A percentile compares a stretch with the other conserved stretches of the same genome.
Conservation (phyloP, 1,284 basidiomycete genomes). For the Heterobasidion annosum region DNA sequence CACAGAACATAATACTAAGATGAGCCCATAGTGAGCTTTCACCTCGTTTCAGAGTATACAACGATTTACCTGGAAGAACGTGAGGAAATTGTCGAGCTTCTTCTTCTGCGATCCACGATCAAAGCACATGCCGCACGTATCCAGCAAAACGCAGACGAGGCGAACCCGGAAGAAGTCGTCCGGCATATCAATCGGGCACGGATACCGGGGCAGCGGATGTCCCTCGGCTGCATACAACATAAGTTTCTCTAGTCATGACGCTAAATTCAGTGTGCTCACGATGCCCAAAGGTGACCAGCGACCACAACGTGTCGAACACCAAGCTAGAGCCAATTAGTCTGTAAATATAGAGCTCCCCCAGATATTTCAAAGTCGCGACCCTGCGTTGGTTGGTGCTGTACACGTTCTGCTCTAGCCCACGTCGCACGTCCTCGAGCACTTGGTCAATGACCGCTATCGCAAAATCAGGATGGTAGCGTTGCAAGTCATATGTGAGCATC, state of each 20-base stretch:
- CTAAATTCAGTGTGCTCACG: conserved; percentile 43
- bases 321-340: conserved; percentile 85
- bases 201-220: conserved; percentile 76
- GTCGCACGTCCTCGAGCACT: conserved; percentile 85
- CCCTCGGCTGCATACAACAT: conserved; percentile 59
- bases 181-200: conserved; percentile 77
- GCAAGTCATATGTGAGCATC: conserved; percentile 89
- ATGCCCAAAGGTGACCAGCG: conserved; percentile 92
- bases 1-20: conserved; percentile 78
- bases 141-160: conserved; percentile 85
- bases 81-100: conserved; percentile 88
- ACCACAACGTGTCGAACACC: conserved; percentile 94
- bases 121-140: conserved; percentile 98
- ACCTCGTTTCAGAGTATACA: not conserved
- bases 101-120: conserved; percentile 86
- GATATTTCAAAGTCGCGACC: conserved; percentile 85
- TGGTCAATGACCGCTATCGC: conserved; percentile 87
- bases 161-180: conserved; percentile 96
- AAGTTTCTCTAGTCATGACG: conserved; percentile 7
- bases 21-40: not conserved
- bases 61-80: conserved; percentile 79
- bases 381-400: conserved; percentile 95
- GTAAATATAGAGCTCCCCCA: conserved; percentile 97
- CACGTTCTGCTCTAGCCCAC: conserved; percentile 89
- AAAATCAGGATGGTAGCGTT: conserved; percentile 88